Evolutionary conservation across 345 rosid species (phyloP), one percentile per base, ranked within the genome.

Genomic region (Dipteronia sinensis): DNA sequence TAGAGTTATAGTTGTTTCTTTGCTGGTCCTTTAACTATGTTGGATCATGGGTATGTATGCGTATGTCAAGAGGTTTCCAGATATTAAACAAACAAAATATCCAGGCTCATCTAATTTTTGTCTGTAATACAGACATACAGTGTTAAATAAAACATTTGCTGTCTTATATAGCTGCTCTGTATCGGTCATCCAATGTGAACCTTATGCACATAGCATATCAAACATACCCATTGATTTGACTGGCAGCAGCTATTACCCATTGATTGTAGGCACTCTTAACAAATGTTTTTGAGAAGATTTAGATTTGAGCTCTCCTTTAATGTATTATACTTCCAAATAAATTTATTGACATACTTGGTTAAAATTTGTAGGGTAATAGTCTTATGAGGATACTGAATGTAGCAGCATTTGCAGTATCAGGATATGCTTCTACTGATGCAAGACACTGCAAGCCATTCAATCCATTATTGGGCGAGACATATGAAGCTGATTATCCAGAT

Each of bases 371-470:
- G 86, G 86, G 78, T 10, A 68, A 83, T 73, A 56, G 78, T 69
- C 74, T 83, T 17, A 83, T 83, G 86, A 76, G 86, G 73, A 73
- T 83, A 20, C 81, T 79, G 10, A 75, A 79, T 38, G 49, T 79
- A 25, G 85, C 82, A 47, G 85, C 82, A 6, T 82, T 82, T 75
- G 85, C 82, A 46, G 80, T 82, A 31, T 82, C 85, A 6, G 85
- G 82, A 11, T 82, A 82, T 72, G 80, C 85, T 31, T 76, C 80
- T 16, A 82, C 85, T 3, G 75, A 82, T 4, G 83, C 78, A 62
- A 71, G 82, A 76, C 38, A 8, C 9, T 82, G 85, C 80, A 82
- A 82, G 67, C 85, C 85, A 15, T 82, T 82, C 59, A 82, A 82
- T 68, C 85, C 85, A 10, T 61, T 82, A 25, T 53, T 82, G 34